Evolutionary conservation across 75 land plant genomes (phyloP).

Genomic region (Gnetum montanum): DNA sequence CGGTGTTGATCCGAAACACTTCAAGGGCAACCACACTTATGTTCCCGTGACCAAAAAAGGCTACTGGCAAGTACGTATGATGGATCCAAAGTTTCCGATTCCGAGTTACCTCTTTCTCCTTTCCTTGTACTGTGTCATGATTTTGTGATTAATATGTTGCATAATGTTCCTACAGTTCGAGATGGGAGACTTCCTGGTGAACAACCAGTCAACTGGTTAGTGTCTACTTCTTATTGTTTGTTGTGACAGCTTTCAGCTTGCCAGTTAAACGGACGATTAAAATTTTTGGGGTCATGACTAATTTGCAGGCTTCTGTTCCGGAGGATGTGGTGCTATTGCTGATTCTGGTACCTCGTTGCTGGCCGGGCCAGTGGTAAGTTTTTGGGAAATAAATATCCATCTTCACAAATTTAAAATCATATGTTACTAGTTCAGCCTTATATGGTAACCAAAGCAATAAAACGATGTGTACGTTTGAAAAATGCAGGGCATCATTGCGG

Average conservation of each 20-base stretch:
- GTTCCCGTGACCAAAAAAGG: conserved; percentile 71
- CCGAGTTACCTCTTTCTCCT: neutral
- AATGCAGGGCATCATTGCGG: conserved; percentile 33
- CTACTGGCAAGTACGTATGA: conserved; percentile 70
- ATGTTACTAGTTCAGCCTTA: too few relatives aligned
- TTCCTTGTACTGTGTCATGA: neutral
- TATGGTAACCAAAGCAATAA: neutral
- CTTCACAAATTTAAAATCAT: neutral
- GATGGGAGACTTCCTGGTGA: conserved; percentile 72
- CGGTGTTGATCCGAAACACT: conserved; percentile 69
- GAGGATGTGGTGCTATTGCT: conserved; percentile 73
- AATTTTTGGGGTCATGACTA: neutral
- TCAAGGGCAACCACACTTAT: conserved; percentile 66
- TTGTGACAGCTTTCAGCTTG: neutral
- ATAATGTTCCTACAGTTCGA: conserved; percentile 52
- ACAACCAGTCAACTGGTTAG: conserved; percentile 50
- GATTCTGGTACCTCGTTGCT: conserved; percentile 87
- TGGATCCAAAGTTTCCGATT: neutral
- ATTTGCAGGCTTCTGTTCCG: conserved; percentile 51
- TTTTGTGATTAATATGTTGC: neutral
- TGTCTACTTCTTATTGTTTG: neutral
- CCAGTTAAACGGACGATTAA: neutral
- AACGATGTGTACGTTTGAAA: neutral
- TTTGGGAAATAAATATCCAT: neutral
- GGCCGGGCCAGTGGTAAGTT: conserved; percentile 65